Evolutionary conservation across 345 rosid species (phyloP).

Genomic region (Firmiana major): DNA sequence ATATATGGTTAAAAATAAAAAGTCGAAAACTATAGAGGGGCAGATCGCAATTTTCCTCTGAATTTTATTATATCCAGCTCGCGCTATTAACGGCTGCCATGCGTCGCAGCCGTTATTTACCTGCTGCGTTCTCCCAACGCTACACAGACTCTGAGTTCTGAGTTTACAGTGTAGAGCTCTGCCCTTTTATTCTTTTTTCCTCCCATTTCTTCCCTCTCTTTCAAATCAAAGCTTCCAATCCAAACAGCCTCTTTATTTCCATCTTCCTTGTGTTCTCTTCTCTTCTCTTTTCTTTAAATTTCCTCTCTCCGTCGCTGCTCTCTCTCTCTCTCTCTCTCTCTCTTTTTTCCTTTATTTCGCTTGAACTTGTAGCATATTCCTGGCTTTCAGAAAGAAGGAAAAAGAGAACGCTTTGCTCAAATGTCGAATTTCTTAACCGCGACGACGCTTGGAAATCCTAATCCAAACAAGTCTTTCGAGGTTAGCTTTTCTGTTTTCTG

Average conservation of each 20-base stretch:
- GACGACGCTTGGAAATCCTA: constrained; percentile 35
- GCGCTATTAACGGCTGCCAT: not conserved
- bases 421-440: not conserved
- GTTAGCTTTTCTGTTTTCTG: constrained; percentile 19
- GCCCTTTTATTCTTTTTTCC: not conserved
- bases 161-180: not conserved
- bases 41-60: not conserved
- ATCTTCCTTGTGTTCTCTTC: not conserved
- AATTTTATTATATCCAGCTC: not conserved
- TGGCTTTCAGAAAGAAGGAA: not conserved
- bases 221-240: not conserved
- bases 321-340: no score
- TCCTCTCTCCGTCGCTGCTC: no score
- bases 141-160: not conserved
- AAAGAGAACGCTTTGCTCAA: not conserved
- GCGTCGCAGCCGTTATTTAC: not conserved
- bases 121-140: not conserved
- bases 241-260: not conserved
- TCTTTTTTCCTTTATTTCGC: not conserved
- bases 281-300: not conserved
- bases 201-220: not conserved
- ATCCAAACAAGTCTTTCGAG: constrained; percentile 83
- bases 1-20: not conserved
- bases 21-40: not conserved
- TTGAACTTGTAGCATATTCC: not conserved